A percentile compares a stretch with the other conserved stretches of the same genome.
These are phyloP conservation scores for Claviceps cyperi DNA, from an alignment of 2,329 filamentous ascomycete species.

Conservation along the genomic window DNA sequence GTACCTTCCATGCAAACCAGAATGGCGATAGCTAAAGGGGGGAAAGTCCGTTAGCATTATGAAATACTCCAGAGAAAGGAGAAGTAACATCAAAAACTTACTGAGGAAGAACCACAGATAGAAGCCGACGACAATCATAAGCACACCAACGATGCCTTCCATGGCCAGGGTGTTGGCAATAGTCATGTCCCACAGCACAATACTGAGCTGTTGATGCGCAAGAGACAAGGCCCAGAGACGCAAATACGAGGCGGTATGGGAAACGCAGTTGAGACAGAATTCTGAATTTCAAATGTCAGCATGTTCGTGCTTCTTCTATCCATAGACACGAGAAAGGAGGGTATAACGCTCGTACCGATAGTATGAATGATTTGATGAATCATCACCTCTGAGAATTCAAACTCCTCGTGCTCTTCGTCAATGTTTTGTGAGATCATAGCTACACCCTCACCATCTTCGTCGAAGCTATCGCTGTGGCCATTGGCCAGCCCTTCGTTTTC, in stretches of 20 bases:
- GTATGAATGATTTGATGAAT: conserved; percentile 99
- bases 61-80: background rate
- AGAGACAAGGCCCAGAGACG: conserved; percentile 96
- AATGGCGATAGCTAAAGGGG: conserved; percentile 33
- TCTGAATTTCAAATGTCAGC: conserved; percentile 38
- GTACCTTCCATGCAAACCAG: conserved; percentile 93
- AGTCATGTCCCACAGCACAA: conserved; percentile 95
- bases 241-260: conserved; percentile 95
- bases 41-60: conserved; percentile 11
- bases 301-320: background rate
- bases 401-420: conserved; percentile 79
- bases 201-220: conserved; percentile 92
- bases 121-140: conserved; percentile 73
- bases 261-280: conserved; percentile 98
- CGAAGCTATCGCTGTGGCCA: conserved; percentile 43
- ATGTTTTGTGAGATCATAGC: conserved; percentile 85
- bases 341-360: conserved; percentile 49
- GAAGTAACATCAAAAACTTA: conserved; percentile 14
- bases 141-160: conserved; percentile 52
- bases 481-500: conserved; percentile 42
- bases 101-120: conserved; percentile 80
- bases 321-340: background rate
- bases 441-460: conserved; percentile 63
- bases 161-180: conserved; percentile 59
- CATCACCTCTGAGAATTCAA: conserved; percentile 94